Evolutionary conservation across 164 flowering plant species (phyloP), one percentile per base, ranked within the genome.

Genomic region (Magnolia changhungtana): DNA sequence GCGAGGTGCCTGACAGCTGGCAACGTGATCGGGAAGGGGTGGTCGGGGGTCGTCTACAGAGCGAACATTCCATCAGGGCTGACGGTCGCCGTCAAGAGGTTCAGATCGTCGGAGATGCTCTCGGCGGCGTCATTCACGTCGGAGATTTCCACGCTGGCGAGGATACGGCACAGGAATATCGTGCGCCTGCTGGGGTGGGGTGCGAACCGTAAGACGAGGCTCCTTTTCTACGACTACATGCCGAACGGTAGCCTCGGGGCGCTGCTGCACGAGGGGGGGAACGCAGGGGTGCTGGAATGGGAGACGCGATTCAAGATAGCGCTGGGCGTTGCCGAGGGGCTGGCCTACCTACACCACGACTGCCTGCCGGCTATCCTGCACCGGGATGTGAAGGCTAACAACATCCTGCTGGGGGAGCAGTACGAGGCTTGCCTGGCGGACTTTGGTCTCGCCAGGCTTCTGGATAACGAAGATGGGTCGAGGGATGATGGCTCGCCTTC

Each of bases 341-440:
- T 96, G 4, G 90, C 97, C 0, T 94, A 96, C 78, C 79, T 96
- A 80, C 99, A 96, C 82, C 99, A 96, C 77, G 99, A 93, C 78
- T 96, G 98, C 73, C 83, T 93, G 19, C 99, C 99, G 29, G 81
- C 98, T 0, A 94, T 96, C 67, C 37, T 94, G 67, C 99, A 96
- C 77, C 94, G 98, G 0, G 99, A 96, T 79, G 97, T 96, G 8
- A 96, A 96, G 78, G 91, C 99, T 55, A 91, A 91, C 96, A 96
- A 94, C 72, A 92, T 96, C 23, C 63, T 96, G 74, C 72, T 96
- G 76, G 96, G 98, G 21, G 80, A 84, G 8, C 73, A 81, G 0
- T 83, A 87, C 74, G 93, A 92, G 73, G 82, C 98, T 72, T 94
- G 85, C 72, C 83, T 96, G 63, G 98, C 97, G 18, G 99, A 94